phyloP scores from a whole-genome alignment of 108 stramenopile genomes.

The Nitzschia palea region DNA sequence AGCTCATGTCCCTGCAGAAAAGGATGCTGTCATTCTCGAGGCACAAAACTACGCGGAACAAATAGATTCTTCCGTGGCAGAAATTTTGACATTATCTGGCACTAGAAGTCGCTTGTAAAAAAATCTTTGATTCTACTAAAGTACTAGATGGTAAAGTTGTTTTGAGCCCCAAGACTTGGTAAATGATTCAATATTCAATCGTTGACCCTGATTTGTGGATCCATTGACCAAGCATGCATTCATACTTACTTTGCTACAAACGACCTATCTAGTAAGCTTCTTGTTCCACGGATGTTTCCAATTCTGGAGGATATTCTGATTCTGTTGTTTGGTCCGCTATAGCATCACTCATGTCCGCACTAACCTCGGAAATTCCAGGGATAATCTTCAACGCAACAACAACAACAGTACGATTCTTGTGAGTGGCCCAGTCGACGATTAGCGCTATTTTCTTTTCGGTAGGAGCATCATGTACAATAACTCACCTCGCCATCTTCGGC shows the following conservation, averaged over 20 bases:
- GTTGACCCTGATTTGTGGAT: too few relatives aligned
- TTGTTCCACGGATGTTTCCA: conserved; percentile 5
- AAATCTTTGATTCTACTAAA: too few relatives aligned
- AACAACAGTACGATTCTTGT: too few relatives aligned
- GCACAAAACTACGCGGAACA: conserved; percentile 38
- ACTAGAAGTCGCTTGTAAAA: neutral
- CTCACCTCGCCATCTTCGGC: conserved; percentile 48
- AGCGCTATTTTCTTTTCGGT: too few relatives aligned
- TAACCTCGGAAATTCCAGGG: neutral
- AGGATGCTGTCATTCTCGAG: conserved; percentile 64
- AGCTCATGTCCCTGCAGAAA: conserved; percentile 61
- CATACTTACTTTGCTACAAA: too few relatives aligned
- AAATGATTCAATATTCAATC: too few relatives aligned
- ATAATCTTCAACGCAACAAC: neutral
- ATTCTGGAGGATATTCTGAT: neutral
- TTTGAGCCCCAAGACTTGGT: too few relatives aligned
- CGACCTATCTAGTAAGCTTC: conserved; percentile 4
- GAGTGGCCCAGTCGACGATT: too few relatives aligned
- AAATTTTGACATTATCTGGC: neutral
- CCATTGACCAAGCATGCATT: too few relatives aligned
- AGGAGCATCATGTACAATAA: too few relatives aligned
- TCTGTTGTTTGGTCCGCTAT: neutral
- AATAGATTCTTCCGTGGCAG: conserved; percentile 10
- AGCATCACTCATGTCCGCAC: conserved; percentile 12
- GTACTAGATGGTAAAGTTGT: too few relatives aligned